Conservation (phyloP, 768 basidiomycete genomes). For the Suillus discolor region DNA sequence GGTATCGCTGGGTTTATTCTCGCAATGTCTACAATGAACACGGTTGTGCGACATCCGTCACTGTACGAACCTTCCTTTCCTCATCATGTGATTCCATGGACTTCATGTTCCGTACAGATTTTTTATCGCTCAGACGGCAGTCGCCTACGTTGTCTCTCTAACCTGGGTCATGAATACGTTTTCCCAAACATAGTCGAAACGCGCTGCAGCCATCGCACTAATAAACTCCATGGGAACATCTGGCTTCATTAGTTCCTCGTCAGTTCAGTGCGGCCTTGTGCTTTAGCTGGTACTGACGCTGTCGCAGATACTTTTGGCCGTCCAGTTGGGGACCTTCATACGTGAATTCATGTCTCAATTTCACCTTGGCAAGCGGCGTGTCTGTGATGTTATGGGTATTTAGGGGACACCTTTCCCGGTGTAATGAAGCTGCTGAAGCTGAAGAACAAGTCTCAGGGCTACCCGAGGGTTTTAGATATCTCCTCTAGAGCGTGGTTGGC, state of each 20-base stretch:
- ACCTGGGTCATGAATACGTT: no score
- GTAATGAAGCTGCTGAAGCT: no score
- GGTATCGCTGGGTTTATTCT: conserved; percentile 71
- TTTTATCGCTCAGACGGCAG: no score
- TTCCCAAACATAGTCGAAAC: conserved; percentile 77
- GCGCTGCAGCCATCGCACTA: conserved; percentile 78
- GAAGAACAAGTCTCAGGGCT: no score
- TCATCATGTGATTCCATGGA: background rate
- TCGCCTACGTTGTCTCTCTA: conserved; percentile 66
- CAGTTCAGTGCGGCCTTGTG: conserved; percentile 33
- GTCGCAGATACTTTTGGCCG: no score
- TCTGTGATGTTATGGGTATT: conserved; percentile 52
- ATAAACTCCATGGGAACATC: conserved; percentile 79
- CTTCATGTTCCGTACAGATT: conserved; percentile 45
- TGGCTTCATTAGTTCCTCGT: conserved; percentile 82
- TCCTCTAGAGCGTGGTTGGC: no score
- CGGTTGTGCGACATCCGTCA: conserved; percentile 63
- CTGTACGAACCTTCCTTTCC: conserved; percentile 41
- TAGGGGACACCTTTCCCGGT: no score
- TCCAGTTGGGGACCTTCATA: conserved; percentile 80
- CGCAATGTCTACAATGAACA: conserved; percentile 62
- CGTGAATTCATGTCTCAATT: conserved; percentile 68
- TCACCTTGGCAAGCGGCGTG: conserved; percentile 56
- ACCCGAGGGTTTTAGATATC: no score
- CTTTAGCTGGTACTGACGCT: background rate